A percentile compares a stretch with the other conserved stretches of the same genome.
Conservation (phyloP, 768 basidiomycete species). For the Exsudoporus frostii region DNA sequence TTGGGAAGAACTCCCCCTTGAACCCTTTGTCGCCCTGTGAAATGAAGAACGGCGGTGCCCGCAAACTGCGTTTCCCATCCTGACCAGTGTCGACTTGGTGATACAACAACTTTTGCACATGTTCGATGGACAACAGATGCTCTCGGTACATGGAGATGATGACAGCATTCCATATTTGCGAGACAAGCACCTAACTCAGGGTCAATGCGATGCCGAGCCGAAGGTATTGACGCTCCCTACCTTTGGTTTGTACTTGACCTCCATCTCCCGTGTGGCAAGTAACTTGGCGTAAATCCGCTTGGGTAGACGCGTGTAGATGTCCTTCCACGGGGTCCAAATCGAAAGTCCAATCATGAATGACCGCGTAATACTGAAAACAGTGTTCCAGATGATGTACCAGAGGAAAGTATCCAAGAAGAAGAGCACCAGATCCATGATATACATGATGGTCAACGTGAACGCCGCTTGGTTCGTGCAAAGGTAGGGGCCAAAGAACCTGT, state of each 20-base stretch:
- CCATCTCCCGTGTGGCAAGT: conserved; percentile 92
- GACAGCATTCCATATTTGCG: conserved; percentile 99
- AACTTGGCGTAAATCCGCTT: conserved; percentile 97
- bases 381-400: conserved; percentile 99
- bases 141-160: conserved; percentile 99
- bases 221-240: conserved; percentile 38
- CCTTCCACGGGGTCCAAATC: conserved; percentile 99
- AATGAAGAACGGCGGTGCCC: conserved; percentile 98
- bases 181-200: conserved; percentile 77
- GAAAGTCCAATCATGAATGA: conserved; percentile 90
- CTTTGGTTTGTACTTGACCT: conserved; percentile 99
- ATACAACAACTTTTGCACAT: conserved; percentile 96
- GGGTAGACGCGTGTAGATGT: conserved; percentile 92
- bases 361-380: conserved; percentile 83
- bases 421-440: conserved; percentile 93
- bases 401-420: conserved; percentile 99
- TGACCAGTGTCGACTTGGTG: conserved; percentile 87
- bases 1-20: conserved; percentile 90
- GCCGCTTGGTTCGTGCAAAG: conserved; percentile 93
- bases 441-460: conserved; percentile 97
- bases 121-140: conserved; percentile 96
- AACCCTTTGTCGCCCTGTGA: conserved; percentile 86
- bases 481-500: conserved; percentile 78
- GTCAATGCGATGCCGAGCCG: not conserved
- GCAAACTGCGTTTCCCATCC: conserved; percentile 86